Conservation (phyloP, 352 stramenopile genomes). For the Globisporangium apiculatum region DNA sequence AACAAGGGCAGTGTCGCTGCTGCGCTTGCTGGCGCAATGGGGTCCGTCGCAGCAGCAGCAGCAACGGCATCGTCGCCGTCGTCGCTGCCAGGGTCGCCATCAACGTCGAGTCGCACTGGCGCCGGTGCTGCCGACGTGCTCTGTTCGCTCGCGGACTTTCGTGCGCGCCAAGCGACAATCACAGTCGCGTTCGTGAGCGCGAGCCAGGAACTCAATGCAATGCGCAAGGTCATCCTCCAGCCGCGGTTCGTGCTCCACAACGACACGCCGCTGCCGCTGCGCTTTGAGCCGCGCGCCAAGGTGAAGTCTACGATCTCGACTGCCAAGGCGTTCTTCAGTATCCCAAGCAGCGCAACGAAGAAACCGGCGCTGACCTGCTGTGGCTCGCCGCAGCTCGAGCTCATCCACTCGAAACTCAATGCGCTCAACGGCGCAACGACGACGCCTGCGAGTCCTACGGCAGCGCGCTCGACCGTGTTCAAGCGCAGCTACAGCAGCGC, state of each 20-base stretch:
- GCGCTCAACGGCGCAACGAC: conserved; percentile 37
- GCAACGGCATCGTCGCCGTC: conserved; percentile 11
- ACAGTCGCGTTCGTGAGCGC: conserved; percentile 54
- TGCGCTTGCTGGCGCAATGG: background rate
- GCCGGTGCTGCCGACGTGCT: conserved; percentile 24
- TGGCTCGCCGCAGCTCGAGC: conserved; percentile 50
- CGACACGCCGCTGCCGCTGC: conserved; percentile 37
- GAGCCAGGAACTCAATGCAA: conserved; percentile 29
- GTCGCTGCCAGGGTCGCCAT: conserved; percentile 1
- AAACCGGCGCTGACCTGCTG: conserved; percentile 30
- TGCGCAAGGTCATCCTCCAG: conserved; percentile 59
- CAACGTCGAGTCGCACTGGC: conserved; percentile 8
- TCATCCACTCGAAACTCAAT: conserved; percentile 72
- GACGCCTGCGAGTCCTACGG: conserved; percentile 14
- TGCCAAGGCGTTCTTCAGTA: conserved; percentile 59
- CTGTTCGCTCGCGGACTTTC: conserved; percentile 51
- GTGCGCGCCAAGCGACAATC: conserved; percentile 45
- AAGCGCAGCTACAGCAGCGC: conserved; percentile 5
- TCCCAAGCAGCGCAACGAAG: conserved; percentile 46
- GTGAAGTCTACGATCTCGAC: conserved; percentile 39
- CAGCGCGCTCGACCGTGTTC: conserved; percentile 14
- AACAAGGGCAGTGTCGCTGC: background rate
- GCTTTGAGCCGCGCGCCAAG: conserved; percentile 50
- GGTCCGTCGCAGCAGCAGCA: conserved; percentile 1
- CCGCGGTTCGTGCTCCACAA: conserved; percentile 60